A percentile compares a stretch with the other conserved stretches of the same genome.
phyloP scores from a whole-genome alignment of 331 rosid genomes.

The Arachis monticola region DNA sequence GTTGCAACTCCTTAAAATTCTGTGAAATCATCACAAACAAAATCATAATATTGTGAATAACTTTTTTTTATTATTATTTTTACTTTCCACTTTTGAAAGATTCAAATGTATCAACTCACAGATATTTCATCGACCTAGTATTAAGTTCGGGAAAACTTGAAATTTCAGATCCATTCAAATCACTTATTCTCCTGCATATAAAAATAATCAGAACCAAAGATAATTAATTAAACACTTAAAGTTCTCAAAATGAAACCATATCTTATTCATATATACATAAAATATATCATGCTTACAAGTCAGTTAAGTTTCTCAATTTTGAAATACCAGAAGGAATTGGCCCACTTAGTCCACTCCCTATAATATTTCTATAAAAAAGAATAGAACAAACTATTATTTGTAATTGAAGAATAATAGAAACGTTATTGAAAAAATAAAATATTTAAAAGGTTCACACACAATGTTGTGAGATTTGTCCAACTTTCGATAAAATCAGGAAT shows the following conservation, averaged over 20 bases:
- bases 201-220: constrained; percentile 7
- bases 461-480: constrained; percentile 53
- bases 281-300: constrained; percentile 57
- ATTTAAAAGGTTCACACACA: constrained; percentile 43
- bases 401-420: background rate
- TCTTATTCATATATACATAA: background rate
- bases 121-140: constrained; percentile 30
- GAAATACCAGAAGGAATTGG: constrained; percentile 72
- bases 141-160: constrained; percentile 50
- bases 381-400: background rate
- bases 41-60: background rate
- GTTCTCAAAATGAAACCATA: background rate
- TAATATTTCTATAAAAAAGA: constrained; percentile 53
- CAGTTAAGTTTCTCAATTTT: constrained; percentile 39
- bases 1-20: constrained; percentile 76
- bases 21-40: constrained; percentile 37
- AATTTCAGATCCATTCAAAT: constrained; percentile 60
- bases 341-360: constrained; percentile 81
- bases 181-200: constrained; percentile 74
- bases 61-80: background rate
- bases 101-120: constrained; percentile 57
- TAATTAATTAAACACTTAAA: background rate
- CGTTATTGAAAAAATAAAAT: background rate
- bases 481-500: constrained; percentile 72
- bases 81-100: background rate